Percentiles rank a stretch among this genome's conserved stretches.
These are phyloP conservation scores for Suhomyces sp. DNA, from an alignment of 805 yeast genomes.

Conservation along the genomic window DNA sequence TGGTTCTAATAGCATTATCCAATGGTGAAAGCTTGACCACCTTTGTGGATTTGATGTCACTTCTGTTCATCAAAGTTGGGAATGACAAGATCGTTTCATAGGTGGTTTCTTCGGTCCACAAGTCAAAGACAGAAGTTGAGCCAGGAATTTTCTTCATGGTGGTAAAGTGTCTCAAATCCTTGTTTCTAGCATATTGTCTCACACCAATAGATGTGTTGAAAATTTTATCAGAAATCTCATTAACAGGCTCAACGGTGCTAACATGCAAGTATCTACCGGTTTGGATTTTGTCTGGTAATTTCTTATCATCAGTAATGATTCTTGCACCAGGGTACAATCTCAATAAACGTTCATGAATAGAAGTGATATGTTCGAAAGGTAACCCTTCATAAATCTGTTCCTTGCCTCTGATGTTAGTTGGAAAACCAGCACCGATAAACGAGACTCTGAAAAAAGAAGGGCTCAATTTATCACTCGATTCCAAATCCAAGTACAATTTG, in stretches of 20 bases:
- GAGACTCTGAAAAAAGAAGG: conserved; percentile 79
- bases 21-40: conserved; percentile 71
- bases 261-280: conserved; percentile 75
- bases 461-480: conserved; percentile 64
- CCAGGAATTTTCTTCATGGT: conserved; percentile 72
- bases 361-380: conserved; percentile 82
- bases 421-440: conserved; percentile 83
- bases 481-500: conserved; percentile 62
- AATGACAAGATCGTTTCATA: conserved; percentile 72
- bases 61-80: conserved; percentile 86
- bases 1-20: conserved; percentile 71
- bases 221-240: conserved; percentile 46
- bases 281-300: conserved; percentile 47
- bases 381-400: conserved; percentile 81
- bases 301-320: conserved; percentile 55
- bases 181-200: conserved; percentile 70
- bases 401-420: conserved; percentile 68
- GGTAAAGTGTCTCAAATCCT: conserved; percentile 67
- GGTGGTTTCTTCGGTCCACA: conserved; percentile 87
- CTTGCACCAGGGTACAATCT: conserved; percentile 80
- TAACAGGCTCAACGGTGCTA: conserved; percentile 67
- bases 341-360: conserved; percentile 73
- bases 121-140: conserved; percentile 62
- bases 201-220: conserved; percentile 57
- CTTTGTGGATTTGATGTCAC: conserved; percentile 55